Evolutionary conservation across 768 basidiomycete genomes (phyloP), one percentile per base, ranked within the genome.

Genomic region (Termitomyces titanicus): DNA sequence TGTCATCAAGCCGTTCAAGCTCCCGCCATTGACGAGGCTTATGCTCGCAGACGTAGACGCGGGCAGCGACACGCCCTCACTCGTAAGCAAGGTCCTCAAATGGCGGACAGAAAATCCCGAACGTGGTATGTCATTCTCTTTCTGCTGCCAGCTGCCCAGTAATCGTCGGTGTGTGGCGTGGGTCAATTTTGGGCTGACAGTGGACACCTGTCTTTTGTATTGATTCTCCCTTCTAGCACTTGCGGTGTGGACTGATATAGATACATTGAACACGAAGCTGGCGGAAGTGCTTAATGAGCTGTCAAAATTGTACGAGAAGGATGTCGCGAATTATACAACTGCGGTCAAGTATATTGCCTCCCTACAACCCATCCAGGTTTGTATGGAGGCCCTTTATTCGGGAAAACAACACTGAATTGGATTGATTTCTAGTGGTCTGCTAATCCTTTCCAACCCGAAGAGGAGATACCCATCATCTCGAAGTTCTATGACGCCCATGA

Each of bases 11-110:
- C 81, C 85, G 0, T 92, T 97, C 68, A 79, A 82, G 50, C 84
- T 99, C 33, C 97, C 97, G 3, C 92, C 91, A 0, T 71, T 85
- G 48, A 86, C 90, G 20, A 78, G 91, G 52, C 79, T 99, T 34
- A 80, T 98, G 72, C 79, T 99, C 20, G 97, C 95, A 24, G 97
- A 99, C 66, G 94, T 98, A 15, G 92, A 97, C 63, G 93, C 91
- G 9, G 97, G 97, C 10, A 95, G 91, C 61, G 92, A 98, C 64
- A 98, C 97, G 2, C 97, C 97, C 2, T 92, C 92, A 39, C 83
- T 98, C 39, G 94, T 95, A 11, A 85, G 92, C 29, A 87, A 92
- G 69, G 97, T 99, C 3, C 72, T 97, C 59, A 85, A 84, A 63
- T 98, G 96, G 96, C 82, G 91, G 40, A 81, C 83, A 63, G 81